These are phyloP conservation scores for Xylaria polymorpha DNA, from an alignment of 2,329 filamentous ascomycete genomes.

Conservation along the genomic window DNA sequence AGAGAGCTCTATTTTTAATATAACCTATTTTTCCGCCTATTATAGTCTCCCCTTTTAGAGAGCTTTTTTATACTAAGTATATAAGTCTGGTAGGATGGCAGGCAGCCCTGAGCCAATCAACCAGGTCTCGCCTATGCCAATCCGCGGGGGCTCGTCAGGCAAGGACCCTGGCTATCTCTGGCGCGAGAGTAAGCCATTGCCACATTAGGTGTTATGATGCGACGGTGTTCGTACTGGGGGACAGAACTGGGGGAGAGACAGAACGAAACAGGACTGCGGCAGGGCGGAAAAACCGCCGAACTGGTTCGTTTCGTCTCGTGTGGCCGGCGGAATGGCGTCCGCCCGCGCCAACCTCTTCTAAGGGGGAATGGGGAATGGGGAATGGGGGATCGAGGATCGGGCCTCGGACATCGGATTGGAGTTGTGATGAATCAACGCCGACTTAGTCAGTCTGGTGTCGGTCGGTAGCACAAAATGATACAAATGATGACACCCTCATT, in stretches of 20 bases:
- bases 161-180: conserved; percentile 15
- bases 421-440: too few relatives aligned
- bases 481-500: conserved; percentile 1
- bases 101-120: conserved; percentile 14
- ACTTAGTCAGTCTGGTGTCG: background rate
- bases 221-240: conserved; percentile 7
- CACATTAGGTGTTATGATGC: conserved; percentile 30
- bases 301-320: background rate
- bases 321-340: conserved; percentile 4
- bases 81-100: background rate
- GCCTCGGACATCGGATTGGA: too few relatives aligned
- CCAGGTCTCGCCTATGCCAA: background rate
- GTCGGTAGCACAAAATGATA: conserved; percentile 1
- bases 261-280: background rate
- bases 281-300: conserved; percentile 1
- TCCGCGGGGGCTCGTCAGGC: conserved; percentile 8
- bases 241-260: background rate
- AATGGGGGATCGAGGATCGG: background rate
- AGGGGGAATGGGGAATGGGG: background rate
- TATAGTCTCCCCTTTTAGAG: too few relatives aligned
- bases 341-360: background rate
- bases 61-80: too few relatives aligned
- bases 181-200: conserved; percentile 26
- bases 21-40: too few relatives aligned
- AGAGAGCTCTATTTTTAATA: too few relatives aligned